Evolutionary conservation across 768 basidiomycete genomes (phyloP), one percentile per base, ranked within the genome.

Genomic region (Xerocomus brunneocitrinus): DNA sequence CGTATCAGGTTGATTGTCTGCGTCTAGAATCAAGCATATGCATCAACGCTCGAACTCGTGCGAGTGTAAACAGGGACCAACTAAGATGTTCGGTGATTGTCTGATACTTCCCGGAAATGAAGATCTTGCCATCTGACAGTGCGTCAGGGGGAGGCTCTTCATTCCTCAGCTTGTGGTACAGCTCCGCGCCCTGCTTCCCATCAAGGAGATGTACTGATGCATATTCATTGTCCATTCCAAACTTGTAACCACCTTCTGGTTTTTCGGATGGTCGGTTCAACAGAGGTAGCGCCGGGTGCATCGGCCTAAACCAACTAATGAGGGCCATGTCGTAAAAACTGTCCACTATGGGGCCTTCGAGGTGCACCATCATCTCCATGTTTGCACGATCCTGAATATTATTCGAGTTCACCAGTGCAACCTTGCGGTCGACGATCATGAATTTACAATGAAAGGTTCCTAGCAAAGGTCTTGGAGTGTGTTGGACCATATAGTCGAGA

Each of bases 391-490:
- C 79, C 67, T 85, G 84, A 38, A 87, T 83, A 52, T 87, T 87
- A 68, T 86, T 86, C 47, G 77, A 79, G 64, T 83, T 82, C 49
- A 88, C 67, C 50, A 85, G 66, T 1, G 82, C 85, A 34, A 85
- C 71, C 59, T 79, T 81, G n/a, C 84, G 74, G 63, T 89, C 86
- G 2, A 87, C 80, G 40, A 88, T 71, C 69, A 87, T 73, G 61
- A 80, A 86, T 62, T 88, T 87, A 43, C 81, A 78, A 58, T 89
- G 87, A 66, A 87, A 88, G 0, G 85, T 88, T 12, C 85, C 84
- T 3, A 83, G 65, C 22, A 83, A 55, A 3, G 80, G 79, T 35
- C 76, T 71, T 53, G 63, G 31, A 35, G 48, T 14, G 32, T 25
- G 9, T 19, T 40, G 8, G 48, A 24, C 32, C 19, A 39, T 34